Percentiles rank a stretch among this genome's conserved stretches.
Evolutionary conservation across 371 early-diverging fungal species (phyloP).

Genomic region (Actinomortierella ambigua): DNA sequence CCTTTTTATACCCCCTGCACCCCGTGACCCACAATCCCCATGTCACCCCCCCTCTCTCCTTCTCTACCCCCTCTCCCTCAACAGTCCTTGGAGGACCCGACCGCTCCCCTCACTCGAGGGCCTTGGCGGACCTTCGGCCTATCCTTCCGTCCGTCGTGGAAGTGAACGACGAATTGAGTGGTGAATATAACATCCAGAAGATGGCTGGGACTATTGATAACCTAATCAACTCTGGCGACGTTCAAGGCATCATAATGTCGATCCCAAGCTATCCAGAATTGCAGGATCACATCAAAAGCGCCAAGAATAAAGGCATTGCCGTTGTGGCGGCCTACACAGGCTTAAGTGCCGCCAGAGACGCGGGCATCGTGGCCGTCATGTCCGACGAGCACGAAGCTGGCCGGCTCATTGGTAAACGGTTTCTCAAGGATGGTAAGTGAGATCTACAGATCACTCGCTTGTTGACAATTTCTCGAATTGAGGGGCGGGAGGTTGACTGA

Average conservation of each 20-base stretch:
- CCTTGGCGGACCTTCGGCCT: neutral
- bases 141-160: neutral
- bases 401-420: slow-evolving; percentile 12
- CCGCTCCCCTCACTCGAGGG: neutral
- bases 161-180: slow-evolving; percentile 3
- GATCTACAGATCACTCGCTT: no score
- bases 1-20: neutral
- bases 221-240: slow-evolving; percentile 6
- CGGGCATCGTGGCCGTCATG: slow-evolving; percentile 36
- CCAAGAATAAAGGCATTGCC: slow-evolving; percentile 20
- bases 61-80: neutral
- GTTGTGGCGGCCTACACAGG: slow-evolving; percentile 32
- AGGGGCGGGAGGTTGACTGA: no score
- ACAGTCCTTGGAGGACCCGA: neutral
- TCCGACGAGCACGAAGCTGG: slow-evolving; percentile 34
- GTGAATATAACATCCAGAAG: slow-evolving; percentile 11
- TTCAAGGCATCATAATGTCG: slow-evolving; percentile 31
- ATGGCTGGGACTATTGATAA: slow-evolving; percentile 15
- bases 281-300: slow-evolving; percentile 12
- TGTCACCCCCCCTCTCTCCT: no score
- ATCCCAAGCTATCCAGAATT: slow-evolving; percentile 26
- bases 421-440: slow-evolving; percentile 23
- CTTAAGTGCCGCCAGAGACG: slow-evolving; percentile 17
- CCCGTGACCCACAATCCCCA: neutral
- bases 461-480: no score